Conservation (phyloP, 2,329 filamentous ascomycete species). For the Beauveria pseudobassiana region DNA sequence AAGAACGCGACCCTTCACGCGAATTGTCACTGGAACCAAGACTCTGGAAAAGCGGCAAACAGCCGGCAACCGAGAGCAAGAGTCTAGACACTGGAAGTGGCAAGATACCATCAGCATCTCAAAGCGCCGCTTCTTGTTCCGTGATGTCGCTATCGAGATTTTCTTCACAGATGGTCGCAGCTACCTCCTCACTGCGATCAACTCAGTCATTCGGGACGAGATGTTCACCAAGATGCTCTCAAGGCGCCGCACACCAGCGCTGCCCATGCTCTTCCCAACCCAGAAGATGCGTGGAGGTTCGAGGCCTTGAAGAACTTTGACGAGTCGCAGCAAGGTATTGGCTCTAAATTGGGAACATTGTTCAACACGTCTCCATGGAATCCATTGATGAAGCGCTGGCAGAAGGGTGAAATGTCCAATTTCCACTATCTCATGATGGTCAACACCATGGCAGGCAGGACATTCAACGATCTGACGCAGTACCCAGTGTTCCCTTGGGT, state of each 20-base stretch:
- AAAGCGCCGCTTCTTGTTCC: conserved; percentile 89
- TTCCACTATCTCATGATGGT: conserved; percentile 98
- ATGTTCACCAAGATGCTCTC: conserved; percentile 66
- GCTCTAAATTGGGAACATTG: conserved; percentile 84
- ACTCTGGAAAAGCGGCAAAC: conserved; percentile 53
- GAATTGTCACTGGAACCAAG: conserved; percentile 72
- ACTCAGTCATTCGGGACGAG: conserved; percentile 66
- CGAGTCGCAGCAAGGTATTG: conserved; percentile 56
- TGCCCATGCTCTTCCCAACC: conserved; percentile 60
- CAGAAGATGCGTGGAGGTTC: conserved; percentile 86
- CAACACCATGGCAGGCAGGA: conserved; percentile 93
- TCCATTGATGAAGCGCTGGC: conserved; percentile 82
- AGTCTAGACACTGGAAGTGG: conserved; percentile 89
- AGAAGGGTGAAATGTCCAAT: conserved; percentile 91
- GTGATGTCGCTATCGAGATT: conserved; percentile 91
- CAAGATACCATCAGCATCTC: conserved; percentile 90
- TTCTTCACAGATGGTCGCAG: conserved; percentile 97
- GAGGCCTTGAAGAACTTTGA: conserved; percentile 69
- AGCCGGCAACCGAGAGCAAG: conserved; percentile 56
- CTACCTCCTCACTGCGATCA: conserved; percentile 82
- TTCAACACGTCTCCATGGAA: conserved; percentile 80
- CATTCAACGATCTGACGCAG: conserved; percentile 96
- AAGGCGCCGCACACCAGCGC: conserved; percentile 77
- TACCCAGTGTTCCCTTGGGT: conserved; percentile 99
- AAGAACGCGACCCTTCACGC: conserved; percentile 91